Evolutionary conservation across 1,139 yeast genomes (phyloP).

Genomic region (Geotrichum histeridarum): DNA sequence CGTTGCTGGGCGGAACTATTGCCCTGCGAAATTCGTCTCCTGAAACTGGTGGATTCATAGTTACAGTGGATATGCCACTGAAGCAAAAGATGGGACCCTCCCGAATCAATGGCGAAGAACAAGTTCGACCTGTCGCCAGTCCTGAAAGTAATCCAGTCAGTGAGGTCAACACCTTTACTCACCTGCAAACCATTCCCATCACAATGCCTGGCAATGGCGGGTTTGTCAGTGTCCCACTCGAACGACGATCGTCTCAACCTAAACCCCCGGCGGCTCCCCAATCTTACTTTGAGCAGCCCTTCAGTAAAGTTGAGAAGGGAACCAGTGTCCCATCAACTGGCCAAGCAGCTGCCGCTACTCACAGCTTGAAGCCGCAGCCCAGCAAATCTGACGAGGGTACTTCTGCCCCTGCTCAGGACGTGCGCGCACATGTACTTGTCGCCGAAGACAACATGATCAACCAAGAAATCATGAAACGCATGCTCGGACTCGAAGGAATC

Average conservation of each 20-base stretch:
- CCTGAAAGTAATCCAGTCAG: not conserved
- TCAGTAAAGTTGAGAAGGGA: not conserved
- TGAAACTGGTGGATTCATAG: conserved; percentile 3
- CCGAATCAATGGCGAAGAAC: not conserved
- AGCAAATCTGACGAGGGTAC: not conserved
- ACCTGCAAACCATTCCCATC: not conserved
- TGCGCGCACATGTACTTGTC: conserved; percentile 51
- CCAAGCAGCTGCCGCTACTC: not conserved
- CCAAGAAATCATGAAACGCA: conserved; percentile 82
- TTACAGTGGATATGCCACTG: conserved; percentile 10
- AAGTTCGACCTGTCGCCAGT: not conserved
- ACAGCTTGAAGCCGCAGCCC: not conserved
- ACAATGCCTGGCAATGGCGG: too few relatives aligned
- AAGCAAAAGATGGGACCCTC: conserved; percentile 1
- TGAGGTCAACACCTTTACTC: not conserved
- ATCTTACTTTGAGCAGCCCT: not conserved
- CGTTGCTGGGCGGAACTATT: conserved; percentile 67
- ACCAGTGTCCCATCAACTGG: not conserved
- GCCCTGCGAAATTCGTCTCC: conserved; percentile 29
- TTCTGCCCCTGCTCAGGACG: not conserved
- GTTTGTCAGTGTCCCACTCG: not conserved
- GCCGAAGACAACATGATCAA: conserved; percentile 93
- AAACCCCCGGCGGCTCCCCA: not conserved
- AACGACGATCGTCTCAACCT: not conserved
- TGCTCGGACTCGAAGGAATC: conserved; percentile 78